Evolutionary conservation across 2,329 filamentous ascomycete genomes (phyloP), one percentile per base, ranked within the genome.

Genomic region (Daldinia sp.): DNA sequence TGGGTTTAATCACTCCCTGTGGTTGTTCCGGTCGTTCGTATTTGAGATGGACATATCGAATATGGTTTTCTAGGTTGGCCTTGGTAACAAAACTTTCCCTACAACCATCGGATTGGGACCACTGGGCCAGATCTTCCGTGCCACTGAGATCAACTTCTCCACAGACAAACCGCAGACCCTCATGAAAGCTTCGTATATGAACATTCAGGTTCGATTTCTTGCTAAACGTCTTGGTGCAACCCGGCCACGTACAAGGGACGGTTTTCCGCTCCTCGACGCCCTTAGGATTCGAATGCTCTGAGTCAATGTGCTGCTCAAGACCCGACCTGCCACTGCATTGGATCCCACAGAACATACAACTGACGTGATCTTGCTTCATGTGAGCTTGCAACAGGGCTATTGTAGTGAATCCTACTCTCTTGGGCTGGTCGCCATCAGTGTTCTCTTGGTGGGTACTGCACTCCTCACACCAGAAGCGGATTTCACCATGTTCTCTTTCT

Each of bases 41-140:
- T n/a, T 88, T 87, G 23, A 97, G 80, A 75, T 98, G 94, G 19
- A 92, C 85, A 48, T 90, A 93, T 17, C 92, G 88, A 43, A 97
- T 84, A 74, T 98, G 94, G 68, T 95, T 90, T 75, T 94, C 91
- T 0, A 97, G 83, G 27, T 87, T 88, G 15, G 87, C 84, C 76
- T 96, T 97, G 64, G 90, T 91, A 61, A 86, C 85, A 72, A 96
- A 95, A 32, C 85, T 84, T 63, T 87, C 85, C 1, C 90, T 91
- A 72, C 94, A 98, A 13, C 90, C 91, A 51, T 87, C 82, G 8
- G 83, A 77, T 19, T 83, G 84, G 58, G 85, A 81, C 90, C 93
- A 96, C 4, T 77, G 80, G 8, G 79, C 77, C 1, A 95, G 78
- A 43, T 86, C 87, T 6, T 81, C 80, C n/a, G 80, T 83, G 4